Percentiles rank a stretch among this genome's conserved stretches.
Evolutionary conservation across 106 monocot genomes (phyloP).

Genomic region (Dendrobium huoshanense): DNA sequence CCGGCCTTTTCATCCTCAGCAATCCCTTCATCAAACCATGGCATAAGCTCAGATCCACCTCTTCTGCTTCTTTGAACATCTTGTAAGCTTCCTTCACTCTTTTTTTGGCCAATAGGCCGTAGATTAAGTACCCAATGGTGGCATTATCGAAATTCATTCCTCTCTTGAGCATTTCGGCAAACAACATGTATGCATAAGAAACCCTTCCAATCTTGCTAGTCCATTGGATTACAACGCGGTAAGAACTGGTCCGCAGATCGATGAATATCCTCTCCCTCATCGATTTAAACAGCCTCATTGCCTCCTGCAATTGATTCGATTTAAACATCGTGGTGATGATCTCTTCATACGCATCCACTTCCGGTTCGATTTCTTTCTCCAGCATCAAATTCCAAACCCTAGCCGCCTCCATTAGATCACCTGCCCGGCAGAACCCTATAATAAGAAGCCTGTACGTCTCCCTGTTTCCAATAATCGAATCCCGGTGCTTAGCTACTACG

Average conservation of each 20-base stretch:
- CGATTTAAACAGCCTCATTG: slow-evolving; percentile 44
- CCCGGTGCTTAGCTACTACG: slow-evolving; percentile 21
- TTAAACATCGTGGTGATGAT: slow-evolving; percentile 61
- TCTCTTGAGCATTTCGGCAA: slow-evolving; percentile 79
- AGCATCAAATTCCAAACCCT: slow-evolving; percentile 67
- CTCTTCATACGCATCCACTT: slow-evolving; percentile 44
- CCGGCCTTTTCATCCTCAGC: slow-evolving; percentile 40
- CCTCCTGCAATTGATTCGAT: slow-evolving; percentile 48
- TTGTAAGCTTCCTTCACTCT: slow-evolving; percentile 55
- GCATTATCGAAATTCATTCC: slow-evolving; percentile 34
- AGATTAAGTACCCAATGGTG: slow-evolving; percentile 40
- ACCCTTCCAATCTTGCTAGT: slow-evolving; percentile 55
- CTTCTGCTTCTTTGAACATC: slow-evolving; percentile 17
- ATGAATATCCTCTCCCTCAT: slow-evolving; percentile 25
- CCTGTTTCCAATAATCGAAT: slow-evolving; percentile 21
- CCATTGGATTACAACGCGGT: slow-evolving; percentile 44
- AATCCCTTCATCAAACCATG: slow-evolving; percentile 86
- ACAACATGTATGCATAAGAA: slow-evolving; percentile 33
- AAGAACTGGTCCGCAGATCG: slow-evolving; percentile 29
- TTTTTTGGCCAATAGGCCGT: slow-evolving; percentile 46
- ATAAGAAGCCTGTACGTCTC: slow-evolving; percentile 41
- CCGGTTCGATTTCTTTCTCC: slow-evolving; percentile 43
- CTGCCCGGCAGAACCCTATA: slow-evolving; percentile 52
- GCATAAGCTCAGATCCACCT: slow-evolving; percentile 34
- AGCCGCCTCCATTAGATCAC: slow-evolving; percentile 40